Percentiles rank a stretch among this genome's conserved stretches.
These are phyloP conservation scores for Ramicandelaber brevisporus DNA, from an alignment of 192 early-diverging fungal species.

Conservation along the genomic window DNA sequence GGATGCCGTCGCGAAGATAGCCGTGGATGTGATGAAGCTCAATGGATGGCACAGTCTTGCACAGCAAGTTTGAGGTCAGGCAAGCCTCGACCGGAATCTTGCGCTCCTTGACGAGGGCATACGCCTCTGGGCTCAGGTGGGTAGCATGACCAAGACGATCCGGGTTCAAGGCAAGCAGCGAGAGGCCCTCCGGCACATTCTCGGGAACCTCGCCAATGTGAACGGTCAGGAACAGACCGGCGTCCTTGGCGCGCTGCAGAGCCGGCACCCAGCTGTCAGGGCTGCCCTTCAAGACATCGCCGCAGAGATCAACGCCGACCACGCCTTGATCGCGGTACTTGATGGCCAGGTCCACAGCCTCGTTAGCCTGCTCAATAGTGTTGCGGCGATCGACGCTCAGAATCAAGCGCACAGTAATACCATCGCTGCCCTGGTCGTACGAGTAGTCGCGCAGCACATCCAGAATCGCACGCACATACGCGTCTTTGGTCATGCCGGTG, in stretches of 20 bases:
- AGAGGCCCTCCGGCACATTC: constrained; percentile 14
- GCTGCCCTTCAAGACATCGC: constrained; percentile 15
- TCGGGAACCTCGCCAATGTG: constrained; percentile 22
- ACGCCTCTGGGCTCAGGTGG: constrained; percentile 8
- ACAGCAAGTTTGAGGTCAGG: constrained; percentile 32
- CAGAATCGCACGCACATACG: constrained; percentile 17
- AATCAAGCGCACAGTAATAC: constrained; percentile 19
- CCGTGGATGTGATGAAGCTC: constrained; percentile 25
- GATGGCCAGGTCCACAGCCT: constrained; percentile 22
- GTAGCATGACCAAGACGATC: constrained; percentile 31
- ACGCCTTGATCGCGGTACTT: constrained; percentile 8
- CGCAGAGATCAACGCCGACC: constrained; percentile 35
- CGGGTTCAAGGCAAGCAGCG: constrained; percentile 13
- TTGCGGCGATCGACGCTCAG: constrained; percentile 23
- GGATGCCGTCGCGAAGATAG: constrained; percentile 11
- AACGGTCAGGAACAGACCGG: constrained; percentile 21
- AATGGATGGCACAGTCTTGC: constrained; percentile 20
- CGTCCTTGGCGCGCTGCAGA: constrained; percentile 15
- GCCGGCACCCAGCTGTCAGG: constrained; percentile 16
- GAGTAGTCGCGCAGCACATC: constrained; percentile 4
- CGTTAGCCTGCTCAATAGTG: constrained; percentile 16
- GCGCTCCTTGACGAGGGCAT: constrained; percentile 6
- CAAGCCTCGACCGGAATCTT: constrained; percentile 29
- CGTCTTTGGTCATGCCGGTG: constrained; percentile 24
- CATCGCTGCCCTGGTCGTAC: constrained; percentile 2